Evolutionary conservation across 2,329 filamentous ascomycete genomes (phyloP), one percentile per base, ranked within the genome.

Genomic region (Neoarthrinium moseri): DNA sequence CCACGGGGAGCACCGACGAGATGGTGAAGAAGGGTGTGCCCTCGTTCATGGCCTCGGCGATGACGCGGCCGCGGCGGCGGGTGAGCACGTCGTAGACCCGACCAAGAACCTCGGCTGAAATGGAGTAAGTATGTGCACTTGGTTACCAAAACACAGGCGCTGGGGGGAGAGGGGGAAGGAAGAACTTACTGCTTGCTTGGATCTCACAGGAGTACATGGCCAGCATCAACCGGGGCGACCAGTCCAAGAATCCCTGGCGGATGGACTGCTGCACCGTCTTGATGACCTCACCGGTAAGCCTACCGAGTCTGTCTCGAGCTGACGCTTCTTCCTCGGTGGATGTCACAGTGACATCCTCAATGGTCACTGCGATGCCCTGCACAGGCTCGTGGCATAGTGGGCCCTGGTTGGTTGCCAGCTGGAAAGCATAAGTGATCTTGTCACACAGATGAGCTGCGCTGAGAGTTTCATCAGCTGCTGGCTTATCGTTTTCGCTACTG

Each of bases 141-240:
- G 32, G 17, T 8, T 5, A 20, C 13, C 18, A 17, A 22, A 4
- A 11, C 3, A 22, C 7, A 21, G 4, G 17, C 12, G 26, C 13
- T 12, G 18, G 21, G 13, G 29, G 13, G 11, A 30, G 18, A 15
- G 13, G 22, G 41, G 23, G 37, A 10, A 23, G 37, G n/a, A 24
- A 18, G 35, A 12, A 70, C 81, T 65, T 75, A 86, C 83, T 92
- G 18, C 89, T 91, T 23, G 92, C 91, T 77, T 97, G 94, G 59
- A 99, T 97, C 65, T 97, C 94, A 65, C 92, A 96, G 45, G 83
- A 90, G 73, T 99, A 99, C 90, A 97, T 97, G 42, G 94, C 94
- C 35, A 99, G 82, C 71, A 97, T 83, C 55, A 99, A 81, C n/a
- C 94, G 84, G 0, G 94, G 89, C 30, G 87, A 92, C 94, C 94